Evolutionary conservation across 192 early-diverging fungal species (phyloP).

Genomic region (Lunasporangiospora selenospora): DNA sequence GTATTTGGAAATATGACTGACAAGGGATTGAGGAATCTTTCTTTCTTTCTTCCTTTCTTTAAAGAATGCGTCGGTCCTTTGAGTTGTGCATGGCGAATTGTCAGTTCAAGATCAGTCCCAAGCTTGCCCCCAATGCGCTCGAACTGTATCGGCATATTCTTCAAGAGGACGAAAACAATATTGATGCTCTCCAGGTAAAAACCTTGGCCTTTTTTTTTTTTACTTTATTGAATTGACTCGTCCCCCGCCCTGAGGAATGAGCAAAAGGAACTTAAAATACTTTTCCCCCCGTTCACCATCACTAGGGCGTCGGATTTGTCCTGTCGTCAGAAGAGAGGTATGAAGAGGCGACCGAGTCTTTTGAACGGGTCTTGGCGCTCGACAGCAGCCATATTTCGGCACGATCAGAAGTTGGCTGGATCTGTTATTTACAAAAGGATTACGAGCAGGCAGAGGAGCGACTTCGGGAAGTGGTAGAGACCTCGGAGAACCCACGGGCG

Average conservation of each 20-base stretch:
- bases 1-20: background rate
- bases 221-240: too few relatives aligned
- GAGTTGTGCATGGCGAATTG: conserved; percentile 68
- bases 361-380: conserved; percentile 58
- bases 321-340: conserved; percentile 55
- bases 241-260: too few relatives aligned
- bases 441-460: conserved; percentile 58
- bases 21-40: background rate
- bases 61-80: conserved; percentile 55
- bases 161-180: conserved; percentile 45
- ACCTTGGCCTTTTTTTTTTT: background rate
- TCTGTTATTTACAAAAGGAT: conserved; percentile 59
- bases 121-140: conserved; percentile 61
- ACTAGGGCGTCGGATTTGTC: conserved; percentile 65
- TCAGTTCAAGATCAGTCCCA: conserved; percentile 61
- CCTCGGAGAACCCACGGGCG: conserved; percentile 52
- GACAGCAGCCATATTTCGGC: conserved; percentile 56
- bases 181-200: conserved; percentile 54
- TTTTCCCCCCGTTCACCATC: background rate
- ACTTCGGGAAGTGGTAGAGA: conserved; percentile 60
- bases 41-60: background rate
- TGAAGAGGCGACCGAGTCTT: conserved; percentile 63
- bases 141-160: conserved; percentile 62
- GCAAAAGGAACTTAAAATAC: too few relatives aligned
- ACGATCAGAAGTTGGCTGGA: conserved; percentile 76